Conservation (phyloP, 78 protist species). For the Dictyostelium firmibasis region DNA sequence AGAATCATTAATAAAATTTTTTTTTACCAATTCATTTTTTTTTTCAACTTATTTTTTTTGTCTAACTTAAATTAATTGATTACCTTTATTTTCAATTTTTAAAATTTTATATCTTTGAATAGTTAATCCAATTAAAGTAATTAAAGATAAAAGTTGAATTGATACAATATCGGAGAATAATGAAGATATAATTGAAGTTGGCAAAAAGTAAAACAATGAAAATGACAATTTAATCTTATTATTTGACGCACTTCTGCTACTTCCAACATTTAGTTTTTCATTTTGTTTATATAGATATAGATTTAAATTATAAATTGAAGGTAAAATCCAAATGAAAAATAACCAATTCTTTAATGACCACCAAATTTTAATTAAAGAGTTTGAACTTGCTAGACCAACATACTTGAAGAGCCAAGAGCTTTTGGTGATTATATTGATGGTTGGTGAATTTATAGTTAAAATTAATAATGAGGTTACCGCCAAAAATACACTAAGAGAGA, state of each 20-base stretch:
- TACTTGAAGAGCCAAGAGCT: constrained; percentile 13
- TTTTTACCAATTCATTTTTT: not conserved
- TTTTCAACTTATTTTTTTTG: not conserved
- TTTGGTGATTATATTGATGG: not conserved
- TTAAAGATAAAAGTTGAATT: constrained; percentile 5
- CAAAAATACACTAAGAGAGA: not conserved
- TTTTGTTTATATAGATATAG: constrained; percentile 4
- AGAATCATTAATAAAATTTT: no score
- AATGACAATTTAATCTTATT: not conserved
- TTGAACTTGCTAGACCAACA: not conserved
- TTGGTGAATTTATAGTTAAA: not conserved
- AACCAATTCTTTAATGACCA: constrained; percentile 42
- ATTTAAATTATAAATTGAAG: constrained; percentile 5
- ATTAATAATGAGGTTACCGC: not conserved
- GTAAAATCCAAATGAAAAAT: not conserved
- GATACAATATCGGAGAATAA: constrained; percentile 11
- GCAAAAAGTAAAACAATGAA: not conserved
- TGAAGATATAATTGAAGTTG: not conserved
- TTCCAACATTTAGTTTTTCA: not conserved
- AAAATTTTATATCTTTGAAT: not conserved
- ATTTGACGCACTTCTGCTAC: not conserved
- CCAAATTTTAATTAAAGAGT: not conserved
- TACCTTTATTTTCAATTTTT: constrained; percentile 18
- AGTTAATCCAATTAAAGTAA: constrained; percentile 6
- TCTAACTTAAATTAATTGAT: constrained; percentile 43